Evolutionary conservation across 371 early-diverging fungal species (phyloP).

Genomic region (Apophysomyces variabilis): DNA sequence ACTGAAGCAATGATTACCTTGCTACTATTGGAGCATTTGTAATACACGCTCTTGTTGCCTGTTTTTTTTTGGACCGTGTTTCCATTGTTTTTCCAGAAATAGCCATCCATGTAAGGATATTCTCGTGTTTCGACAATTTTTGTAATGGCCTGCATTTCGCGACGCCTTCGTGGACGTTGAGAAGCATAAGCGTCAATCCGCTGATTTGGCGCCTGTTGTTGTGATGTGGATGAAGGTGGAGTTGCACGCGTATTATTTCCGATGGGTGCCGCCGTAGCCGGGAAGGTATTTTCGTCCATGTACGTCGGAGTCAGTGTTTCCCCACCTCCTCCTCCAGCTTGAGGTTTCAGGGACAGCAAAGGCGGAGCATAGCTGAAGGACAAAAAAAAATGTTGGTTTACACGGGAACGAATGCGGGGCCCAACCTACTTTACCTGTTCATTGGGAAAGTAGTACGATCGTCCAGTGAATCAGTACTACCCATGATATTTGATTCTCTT

Average conservation of each 20-base stretch:
- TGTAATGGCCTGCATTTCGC: slow-evolving; percentile 68
- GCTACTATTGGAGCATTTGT: slow-evolving; percentile 57
- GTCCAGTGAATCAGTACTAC: slow-evolving; percentile 17
- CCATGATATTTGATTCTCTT: slow-evolving; percentile 17
- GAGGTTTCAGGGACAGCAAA: slow-evolving; percentile 28
- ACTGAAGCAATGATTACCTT: slow-evolving; percentile 28
- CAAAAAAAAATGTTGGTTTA: slow-evolving; percentile 9
- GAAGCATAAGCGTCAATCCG: slow-evolving; percentile 24
- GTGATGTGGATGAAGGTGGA: slow-evolving; percentile 7
- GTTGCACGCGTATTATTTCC: not conserved
- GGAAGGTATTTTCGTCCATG: slow-evolving; percentile 20
- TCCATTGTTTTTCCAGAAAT: slow-evolving; percentile 66
- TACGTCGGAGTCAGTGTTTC: slow-evolving; percentile 25
- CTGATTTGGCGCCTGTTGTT: slow-evolving; percentile 9
- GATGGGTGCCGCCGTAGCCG: slow-evolving; percentile 9
- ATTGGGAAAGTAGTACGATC: slow-evolving; percentile 28
- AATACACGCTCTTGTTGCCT: slow-evolving; percentile 63
- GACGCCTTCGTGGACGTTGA: slow-evolving; percentile 56
- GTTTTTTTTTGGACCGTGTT: slow-evolving; percentile 67
- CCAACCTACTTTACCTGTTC: slow-evolving; percentile 29
- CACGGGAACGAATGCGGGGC: slow-evolving; percentile 15
- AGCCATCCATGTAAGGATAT: slow-evolving; percentile 51
- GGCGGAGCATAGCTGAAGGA: slow-evolving; percentile 21
- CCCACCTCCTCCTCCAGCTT: slow-evolving; percentile 16
- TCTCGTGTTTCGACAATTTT: slow-evolving; percentile 63